Evolutionary conservation across 345 rosid genomes (phyloP).

Genomic region (Ricinus communis): DNA sequence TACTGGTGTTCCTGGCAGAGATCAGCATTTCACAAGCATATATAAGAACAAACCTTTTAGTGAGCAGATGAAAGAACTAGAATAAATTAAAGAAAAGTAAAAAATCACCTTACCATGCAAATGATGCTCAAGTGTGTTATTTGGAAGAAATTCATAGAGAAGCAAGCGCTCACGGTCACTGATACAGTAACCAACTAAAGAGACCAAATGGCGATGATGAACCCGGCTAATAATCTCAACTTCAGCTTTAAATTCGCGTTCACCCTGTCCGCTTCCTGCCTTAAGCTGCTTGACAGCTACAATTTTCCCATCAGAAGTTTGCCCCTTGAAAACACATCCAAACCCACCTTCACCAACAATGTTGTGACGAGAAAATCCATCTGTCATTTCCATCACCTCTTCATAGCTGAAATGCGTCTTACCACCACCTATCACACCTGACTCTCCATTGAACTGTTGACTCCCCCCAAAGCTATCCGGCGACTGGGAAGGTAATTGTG

Average conservation of each 20-base stretch:
- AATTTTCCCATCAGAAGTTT: slow-evolving; percentile 45
- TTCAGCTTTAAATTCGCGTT: slow-evolving; percentile 90
- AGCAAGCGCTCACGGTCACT: slow-evolving; percentile 66
- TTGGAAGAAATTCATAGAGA: slow-evolving; percentile 88
- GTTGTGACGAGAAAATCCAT: slow-evolving; percentile 65
- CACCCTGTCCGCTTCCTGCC: slow-evolving; percentile 96
- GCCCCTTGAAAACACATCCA: slow-evolving; percentile 82
- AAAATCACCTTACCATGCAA: slow-evolving; percentile 60
- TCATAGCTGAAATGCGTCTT: slow-evolving; percentile 67
- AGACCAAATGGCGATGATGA: slow-evolving; percentile 92
- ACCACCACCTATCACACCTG: slow-evolving; percentile 43
- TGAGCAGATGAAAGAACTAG: background rate
- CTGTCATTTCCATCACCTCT: slow-evolving; percentile 79
- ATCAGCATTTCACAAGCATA: slow-evolving; percentile 4
- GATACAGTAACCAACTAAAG: slow-evolving; percentile 84
- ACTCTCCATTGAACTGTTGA: slow-evolving; percentile 41
- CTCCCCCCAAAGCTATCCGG: slow-evolving; percentile 57
- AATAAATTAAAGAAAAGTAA: background rate
- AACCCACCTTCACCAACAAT: slow-evolving; percentile 96
- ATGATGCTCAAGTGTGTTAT: slow-evolving; percentile 88
- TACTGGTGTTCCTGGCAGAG: slow-evolving; percentile 42
- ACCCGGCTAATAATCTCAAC: slow-evolving; percentile 94
- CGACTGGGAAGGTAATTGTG: slow-evolving; percentile 35
- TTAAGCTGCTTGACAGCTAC: slow-evolving; percentile 96
- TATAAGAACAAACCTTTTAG: too few species aligned